These are phyloP conservation scores for Gentiana dahurica DNA, from an alignment of 257 asterid genomes.

Conservation along the genomic window DNA sequence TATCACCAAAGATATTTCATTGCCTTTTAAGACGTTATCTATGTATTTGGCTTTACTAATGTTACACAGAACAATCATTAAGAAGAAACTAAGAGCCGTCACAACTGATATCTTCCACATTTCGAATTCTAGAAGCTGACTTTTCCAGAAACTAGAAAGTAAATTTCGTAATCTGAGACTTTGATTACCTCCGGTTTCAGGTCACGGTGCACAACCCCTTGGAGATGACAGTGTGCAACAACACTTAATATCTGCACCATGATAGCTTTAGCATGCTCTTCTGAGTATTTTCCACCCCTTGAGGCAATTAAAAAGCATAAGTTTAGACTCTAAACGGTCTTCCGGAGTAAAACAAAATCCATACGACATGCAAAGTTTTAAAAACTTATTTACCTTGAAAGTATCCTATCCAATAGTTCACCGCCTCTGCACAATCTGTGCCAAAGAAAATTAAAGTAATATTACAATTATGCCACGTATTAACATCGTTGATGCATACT, in stretches of 20 bases:
- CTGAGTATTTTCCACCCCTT: constrained; percentile 69
- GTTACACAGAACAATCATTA: no score
- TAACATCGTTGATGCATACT: no score
- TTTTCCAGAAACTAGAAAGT: no score
- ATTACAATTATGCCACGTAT: no score
- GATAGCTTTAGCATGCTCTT: constrained; percentile 55
- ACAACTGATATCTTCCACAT: no score
- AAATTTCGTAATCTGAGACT: not conserved
- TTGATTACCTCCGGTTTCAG: constrained; percentile 54
- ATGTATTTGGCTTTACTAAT: no score
- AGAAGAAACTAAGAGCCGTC: no score
- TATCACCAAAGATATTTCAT: not conserved
- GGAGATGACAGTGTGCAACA: constrained; percentile 78
- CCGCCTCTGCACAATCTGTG: constrained; percentile 85
- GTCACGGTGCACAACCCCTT: constrained; percentile 79
- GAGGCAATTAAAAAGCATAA: constrained; percentile 6
- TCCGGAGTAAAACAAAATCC: no score
- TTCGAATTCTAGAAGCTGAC: no score
- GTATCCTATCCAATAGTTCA: constrained; percentile 67
- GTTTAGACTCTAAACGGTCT: not conserved
- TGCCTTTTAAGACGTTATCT: no score
- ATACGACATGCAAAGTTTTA: no score
- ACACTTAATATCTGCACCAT: constrained; percentile 55
- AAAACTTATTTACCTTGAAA: constrained; percentile 38
- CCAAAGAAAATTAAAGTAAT: constrained; percentile 1